These are phyloP conservation scores for Phlyctochytrium planicorne DNA, from an alignment of 192 early-diverging fungal species.

Conservation along the genomic window DNA sequence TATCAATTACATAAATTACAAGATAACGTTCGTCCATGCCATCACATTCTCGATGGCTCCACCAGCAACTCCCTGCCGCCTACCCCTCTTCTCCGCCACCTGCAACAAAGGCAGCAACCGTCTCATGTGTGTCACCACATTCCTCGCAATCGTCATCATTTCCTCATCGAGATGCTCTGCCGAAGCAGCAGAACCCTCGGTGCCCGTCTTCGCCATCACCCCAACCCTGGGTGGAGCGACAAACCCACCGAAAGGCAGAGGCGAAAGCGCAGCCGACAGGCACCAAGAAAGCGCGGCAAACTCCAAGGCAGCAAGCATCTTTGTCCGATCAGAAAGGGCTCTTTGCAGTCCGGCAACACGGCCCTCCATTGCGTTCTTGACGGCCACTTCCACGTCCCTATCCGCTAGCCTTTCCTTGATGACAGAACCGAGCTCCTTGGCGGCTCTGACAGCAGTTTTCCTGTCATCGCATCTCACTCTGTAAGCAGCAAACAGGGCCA, in stretches of 20 bases:
- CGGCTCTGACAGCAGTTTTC: background rate
- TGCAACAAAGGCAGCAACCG: background rate
- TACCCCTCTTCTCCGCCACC: background rate
- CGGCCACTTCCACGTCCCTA: background rate
- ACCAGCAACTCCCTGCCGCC: background rate
- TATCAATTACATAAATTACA: too few relatives aligned
- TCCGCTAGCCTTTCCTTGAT: constrained; percentile 1
- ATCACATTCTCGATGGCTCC: too few relatives aligned
- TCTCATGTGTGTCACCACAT: background rate
- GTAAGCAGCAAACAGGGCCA: background rate
- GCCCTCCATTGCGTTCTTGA: too few relatives aligned
- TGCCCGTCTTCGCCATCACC: background rate
- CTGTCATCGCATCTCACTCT: background rate
- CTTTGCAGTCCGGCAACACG: too few relatives aligned
- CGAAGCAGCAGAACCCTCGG: too few relatives aligned
- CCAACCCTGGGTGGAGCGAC: too few relatives aligned
- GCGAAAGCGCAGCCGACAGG: background rate
- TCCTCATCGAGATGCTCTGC: background rate
- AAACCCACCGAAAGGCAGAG: too few relatives aligned
- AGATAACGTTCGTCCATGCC: too few relatives aligned
- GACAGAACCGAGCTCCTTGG: background rate
- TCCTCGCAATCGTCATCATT: background rate
- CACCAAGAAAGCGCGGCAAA: background rate
- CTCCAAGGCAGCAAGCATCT: background rate
- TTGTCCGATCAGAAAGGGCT: too few relatives aligned